A percentile compares a stretch with the other conserved stretches of the same genome.
Conservation (phyloP, 495 filamentous ascomycete genomes). For the Penicillium mononematosum region DNA sequence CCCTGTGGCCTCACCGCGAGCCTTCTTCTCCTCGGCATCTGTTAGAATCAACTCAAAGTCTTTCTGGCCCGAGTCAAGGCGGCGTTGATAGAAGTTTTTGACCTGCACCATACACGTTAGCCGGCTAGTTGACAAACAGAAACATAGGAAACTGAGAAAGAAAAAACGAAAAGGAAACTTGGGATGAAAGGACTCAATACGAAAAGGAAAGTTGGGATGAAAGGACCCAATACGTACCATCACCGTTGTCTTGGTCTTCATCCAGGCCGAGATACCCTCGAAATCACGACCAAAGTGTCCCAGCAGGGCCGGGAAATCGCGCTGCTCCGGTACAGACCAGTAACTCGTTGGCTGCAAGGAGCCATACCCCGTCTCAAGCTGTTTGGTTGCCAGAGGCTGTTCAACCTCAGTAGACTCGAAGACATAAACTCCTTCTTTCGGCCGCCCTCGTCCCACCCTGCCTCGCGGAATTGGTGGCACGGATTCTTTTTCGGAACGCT, state of each 20-base stretch:
- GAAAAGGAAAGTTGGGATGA: background rate
- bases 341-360: constrained; percentile 79
- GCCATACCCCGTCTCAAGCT: constrained; percentile 41
- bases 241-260: constrained; percentile 88
- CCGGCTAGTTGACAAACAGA: background rate
- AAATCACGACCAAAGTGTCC: constrained; percentile 88
- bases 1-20: constrained; percentile 66
- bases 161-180: background rate
- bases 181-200: constrained; percentile 13
- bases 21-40: constrained; percentile 68
- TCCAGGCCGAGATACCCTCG: constrained; percentile 74
- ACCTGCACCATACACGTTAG: constrained; percentile 59
- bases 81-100: constrained; percentile 85
- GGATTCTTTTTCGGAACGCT: constrained; percentile 31
- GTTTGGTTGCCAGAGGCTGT: constrained; percentile 29
- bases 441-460: constrained; percentile 35
- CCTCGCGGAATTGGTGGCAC: constrained; percentile 26
- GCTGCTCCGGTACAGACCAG: constrained; percentile 91
- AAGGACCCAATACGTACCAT: constrained; percentile 65
- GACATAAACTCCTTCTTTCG: constrained; percentile 41
- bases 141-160: background rate
- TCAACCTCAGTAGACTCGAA: constrained; percentile 46
- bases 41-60: constrained; percentile 68
- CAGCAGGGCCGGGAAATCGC: constrained; percentile 75
- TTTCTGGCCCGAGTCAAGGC: constrained; percentile 65